phyloP scores from a whole-genome alignment of 2,329 filamentous ascomycete species.

The Blumeriella jaapii region DNA sequence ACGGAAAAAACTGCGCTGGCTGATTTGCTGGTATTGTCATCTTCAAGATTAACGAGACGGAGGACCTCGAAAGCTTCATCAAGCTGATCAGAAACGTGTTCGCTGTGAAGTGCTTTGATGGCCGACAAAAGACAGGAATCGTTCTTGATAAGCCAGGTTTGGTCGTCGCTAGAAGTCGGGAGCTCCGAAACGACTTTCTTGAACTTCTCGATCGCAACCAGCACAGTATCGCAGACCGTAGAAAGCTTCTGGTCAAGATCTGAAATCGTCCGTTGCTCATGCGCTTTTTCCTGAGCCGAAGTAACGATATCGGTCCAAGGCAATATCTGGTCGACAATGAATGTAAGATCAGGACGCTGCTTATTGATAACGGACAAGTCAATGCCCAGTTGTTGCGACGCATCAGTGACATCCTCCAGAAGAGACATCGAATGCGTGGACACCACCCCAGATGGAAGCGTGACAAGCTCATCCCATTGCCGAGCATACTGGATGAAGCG shows the following conservation, averaged over 20 bases:
- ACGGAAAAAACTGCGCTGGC: conserved; percentile 47
- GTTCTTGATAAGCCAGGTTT: conserved; percentile 46
- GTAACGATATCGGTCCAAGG: conserved; percentile 43
- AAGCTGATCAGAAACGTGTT: conserved; percentile 28
- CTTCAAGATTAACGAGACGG: conserved; percentile 32
- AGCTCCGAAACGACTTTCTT: conserved; percentile 43
- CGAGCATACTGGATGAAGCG: conserved; percentile 35
- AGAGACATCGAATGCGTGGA: conserved; percentile 28
- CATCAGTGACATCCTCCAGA: conserved; percentile 12
- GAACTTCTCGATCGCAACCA: conserved; percentile 69
- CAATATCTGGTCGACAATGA: conserved; percentile 53
- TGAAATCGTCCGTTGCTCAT: conserved; percentile 16
- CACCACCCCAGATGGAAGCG: conserved; percentile 40
- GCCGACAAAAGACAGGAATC: conserved; percentile 15
- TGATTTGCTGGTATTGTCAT: conserved; percentile 32
- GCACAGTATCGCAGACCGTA: conserved; percentile 58
- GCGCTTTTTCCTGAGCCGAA: conserved; percentile 6
- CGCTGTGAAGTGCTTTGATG: conserved; percentile 22
- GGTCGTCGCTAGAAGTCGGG: conserved; percentile 47
- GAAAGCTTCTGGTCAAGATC: conserved; percentile 48
- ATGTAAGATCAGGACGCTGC: conserved; percentile 46
- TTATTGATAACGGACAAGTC: conserved; percentile 33
- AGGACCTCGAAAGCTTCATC: conserved; percentile 34
- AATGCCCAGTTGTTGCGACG: conserved; percentile 10
- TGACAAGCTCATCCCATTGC: conserved; percentile 32